Base-by-base conservation (phyloP, 2,329 filamentous ascomycete species). In the Colletotrichum liriopes region DNA sequence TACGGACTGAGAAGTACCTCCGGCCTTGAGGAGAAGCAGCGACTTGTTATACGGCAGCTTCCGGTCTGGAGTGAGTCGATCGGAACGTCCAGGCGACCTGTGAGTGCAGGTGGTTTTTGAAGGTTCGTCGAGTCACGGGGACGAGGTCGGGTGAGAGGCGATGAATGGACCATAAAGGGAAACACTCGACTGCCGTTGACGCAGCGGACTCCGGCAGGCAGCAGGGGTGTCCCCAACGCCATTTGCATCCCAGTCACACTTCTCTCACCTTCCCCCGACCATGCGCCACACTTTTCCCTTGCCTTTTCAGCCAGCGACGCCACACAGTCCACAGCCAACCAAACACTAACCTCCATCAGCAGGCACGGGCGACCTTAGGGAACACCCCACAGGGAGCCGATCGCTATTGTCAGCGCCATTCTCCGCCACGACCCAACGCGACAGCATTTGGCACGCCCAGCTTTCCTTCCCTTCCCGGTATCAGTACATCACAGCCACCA, bases 131-230 rank as follows among this genome's bases (percentile, higher is more conserved):
- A 65, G 70, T 72, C 70, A 72, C 54, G 60, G 43, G 70, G 39
- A 52, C 70, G 60, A 70, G 70, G 70, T 72, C 70, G 65, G 70
- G 70, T 65, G 70, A 69, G 69, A 68, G 66, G 54, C 60, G 37
- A 49, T 39, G 43, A 64, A 62, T 56, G 56, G 52, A 39, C 64
- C 65, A 67, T 41, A 69, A 69, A 20, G 62, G 65, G 69, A 63
- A 72, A 63, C 65, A 68, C 37, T 71, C 63, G 43, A 71, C 35
- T 67, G 51, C 58, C 52, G 43, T 59, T 37, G 65, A 43, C 43
- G 58, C 65, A 62, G 69, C 37, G 59, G 58, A 69, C 69, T 63
- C 52, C 39, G 59, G 65, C 59, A 72, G 69, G 69, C 69, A 72
- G 45, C 69, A 72, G 69, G 69, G 69, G 65, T 66, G 69, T 23